Base-by-base conservation (phyloP, 192 early-diverging fungal species). In the Pilaira anomala region DNA sequence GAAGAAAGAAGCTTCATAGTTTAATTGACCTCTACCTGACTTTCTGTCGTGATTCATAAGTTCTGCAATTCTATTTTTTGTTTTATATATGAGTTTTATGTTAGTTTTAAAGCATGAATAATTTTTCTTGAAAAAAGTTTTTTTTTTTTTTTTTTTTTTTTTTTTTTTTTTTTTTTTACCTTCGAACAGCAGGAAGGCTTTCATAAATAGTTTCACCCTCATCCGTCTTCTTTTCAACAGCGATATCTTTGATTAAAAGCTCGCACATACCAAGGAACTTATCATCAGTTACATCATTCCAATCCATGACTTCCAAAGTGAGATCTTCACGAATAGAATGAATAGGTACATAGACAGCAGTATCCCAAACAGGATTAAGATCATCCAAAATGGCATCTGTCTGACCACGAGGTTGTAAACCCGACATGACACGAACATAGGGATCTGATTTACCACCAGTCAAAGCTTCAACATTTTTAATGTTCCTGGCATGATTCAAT, bases 341-440 rank as follows among this genome's bases (percentile, higher is more conserved):
- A 49, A 89, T 79, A 13, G 92, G 87, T 7, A 92, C 81, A 62
- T 91, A 95, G 39, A 91, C 82, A 22, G 85, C 87, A 74, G 95
- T 93, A 74, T 95, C 89, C 94, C 95, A 98, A 44, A 85, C 82
- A 1, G 96, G 96, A 56, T 93, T 83, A 56, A 96, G 68, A 28
- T 88, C 88, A 59, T 92, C 88, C 36, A 88, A 81, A 56, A 93
- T 89, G 67, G 87, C 80, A 29, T 88, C 84, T 13, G 93, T 95
- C 24, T 85, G 82, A 33, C 82, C 90, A 55, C 91, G 76, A 19
- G 80, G 64, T 48, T 78, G 67, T 62, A 81, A 78, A 33, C 80
- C 78, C 26, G 88, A 75, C 68, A 85, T 75, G 21, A 96, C 78
- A 46, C 88, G 85, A 29, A 85, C 78, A 73, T 96, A 98, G 21